These are phyloP conservation scores for Pichia sp. DNA, from an alignment of 1,139 yeast genomes.

Conservation along the genomic window DNA sequence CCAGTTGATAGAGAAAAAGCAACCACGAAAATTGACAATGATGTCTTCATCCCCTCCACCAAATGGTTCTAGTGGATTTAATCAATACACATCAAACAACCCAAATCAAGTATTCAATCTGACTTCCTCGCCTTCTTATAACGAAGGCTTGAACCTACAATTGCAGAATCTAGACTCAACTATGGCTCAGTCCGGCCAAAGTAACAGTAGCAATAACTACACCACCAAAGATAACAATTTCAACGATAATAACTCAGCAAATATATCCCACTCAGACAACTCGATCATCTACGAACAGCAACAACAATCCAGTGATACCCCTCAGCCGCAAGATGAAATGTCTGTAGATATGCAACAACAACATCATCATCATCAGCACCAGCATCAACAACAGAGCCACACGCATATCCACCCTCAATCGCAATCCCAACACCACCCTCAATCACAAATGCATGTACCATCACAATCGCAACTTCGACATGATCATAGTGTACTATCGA, in stretches of 20 bases:
- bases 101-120: slow-evolving; percentile 17
- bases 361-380: slow-evolving; percentile 17
- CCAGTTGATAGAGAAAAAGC: not conserved
- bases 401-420: not conserved
- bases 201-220: slow-evolving; percentile 9
- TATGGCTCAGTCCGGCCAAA: not conserved
- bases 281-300: slow-evolving; percentile 8
- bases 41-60: slow-evolving; percentile 33
- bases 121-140: slow-evolving; percentile 25
- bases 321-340: not conserved
- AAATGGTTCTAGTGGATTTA: slow-evolving; percentile 18
- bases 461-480: slow-evolving; percentile 6
- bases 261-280: slow-evolving; percentile 7
- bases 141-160: slow-evolving; percentile 21
- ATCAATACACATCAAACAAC: slow-evolving; percentile 7
- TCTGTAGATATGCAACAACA: slow-evolving; percentile 17
- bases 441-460: slow-evolving; percentile 1
- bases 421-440: not conserved
- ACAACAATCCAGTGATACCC: slow-evolving; percentile 1
- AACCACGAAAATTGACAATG: slow-evolving; percentile 19
- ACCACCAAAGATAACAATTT: slow-evolving; percentile 4
- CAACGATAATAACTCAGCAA: not conserved
- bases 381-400: not conserved
- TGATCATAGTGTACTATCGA: slow-evolving; percentile 3
- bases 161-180: slow-evolving; percentile 19